A percentile compares a stretch with the other conserved stretches of the same genome.
phyloP scores from a whole-genome alignment of 495 filamentous ascomycete genomes.

The Talaromyces nanjingensis region DNA sequence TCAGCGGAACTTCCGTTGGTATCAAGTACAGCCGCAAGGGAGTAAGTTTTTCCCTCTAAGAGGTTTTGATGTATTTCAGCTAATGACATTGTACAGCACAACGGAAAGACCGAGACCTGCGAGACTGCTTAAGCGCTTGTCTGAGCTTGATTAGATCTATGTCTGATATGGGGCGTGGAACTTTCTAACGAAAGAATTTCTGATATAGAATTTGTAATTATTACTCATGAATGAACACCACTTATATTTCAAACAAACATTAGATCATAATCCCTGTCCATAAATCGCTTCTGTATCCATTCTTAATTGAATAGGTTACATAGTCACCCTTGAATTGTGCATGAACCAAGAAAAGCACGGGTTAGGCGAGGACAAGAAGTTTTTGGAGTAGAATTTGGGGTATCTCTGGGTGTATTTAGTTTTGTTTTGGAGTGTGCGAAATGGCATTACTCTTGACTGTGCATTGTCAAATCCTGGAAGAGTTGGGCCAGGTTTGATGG shows the following conservation, averaged over 20 bases:
- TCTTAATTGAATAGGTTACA: too few relatives aligned
- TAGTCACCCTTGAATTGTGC: too few relatives aligned
- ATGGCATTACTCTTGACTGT: too few relatives aligned
- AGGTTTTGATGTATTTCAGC: background rate
- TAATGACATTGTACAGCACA: background rate
- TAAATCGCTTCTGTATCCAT: too few relatives aligned
- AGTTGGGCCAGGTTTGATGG: too few relatives aligned
- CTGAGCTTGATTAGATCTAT: background rate
- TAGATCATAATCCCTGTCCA: too few relatives aligned
- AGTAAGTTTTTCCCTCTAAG: background rate
- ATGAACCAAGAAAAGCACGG: too few relatives aligned
- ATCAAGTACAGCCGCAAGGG: constrained; percentile 6
- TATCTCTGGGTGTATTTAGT: too few relatives aligned
- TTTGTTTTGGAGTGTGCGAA: too few relatives aligned
- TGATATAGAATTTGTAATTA: background rate
- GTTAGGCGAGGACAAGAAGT: too few relatives aligned
- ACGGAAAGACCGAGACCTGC: background rate
- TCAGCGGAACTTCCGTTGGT: constrained; percentile 15
- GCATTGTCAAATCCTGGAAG: too few relatives aligned
- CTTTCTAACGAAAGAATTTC: background rate
- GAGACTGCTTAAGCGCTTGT: background rate
- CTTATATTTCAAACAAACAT: background rate
- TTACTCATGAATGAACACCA: background rate
- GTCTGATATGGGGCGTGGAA: background rate
- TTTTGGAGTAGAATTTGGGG: too few relatives aligned